phyloP scores from a whole-genome alignment of 1,284 basidiomycete genomes.

The Dichomitus squalens region DNA sequence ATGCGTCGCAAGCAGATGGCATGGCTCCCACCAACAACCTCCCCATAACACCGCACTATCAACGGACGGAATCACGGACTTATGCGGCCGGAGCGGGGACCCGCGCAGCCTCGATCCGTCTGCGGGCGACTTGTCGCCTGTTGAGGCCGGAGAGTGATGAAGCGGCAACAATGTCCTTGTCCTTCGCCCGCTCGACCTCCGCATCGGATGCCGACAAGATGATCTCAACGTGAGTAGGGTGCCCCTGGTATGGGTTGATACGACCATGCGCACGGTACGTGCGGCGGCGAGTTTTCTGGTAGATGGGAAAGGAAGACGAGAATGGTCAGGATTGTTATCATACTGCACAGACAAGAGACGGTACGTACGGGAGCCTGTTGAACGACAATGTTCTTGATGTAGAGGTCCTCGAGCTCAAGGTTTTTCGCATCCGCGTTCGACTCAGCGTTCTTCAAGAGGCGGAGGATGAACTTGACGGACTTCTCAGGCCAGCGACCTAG shows the following conservation, averaged over 20 bases:
- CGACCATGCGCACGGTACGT: conserved; percentile 99
- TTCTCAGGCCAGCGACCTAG: conserved; percentile 99
- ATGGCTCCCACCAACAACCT: conserved; percentile 19
- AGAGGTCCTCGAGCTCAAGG: conserved; percentile 89
- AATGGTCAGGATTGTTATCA: neutral
- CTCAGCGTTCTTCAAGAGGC: conserved; percentile 98
- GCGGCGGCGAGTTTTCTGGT: conserved; percentile 96
- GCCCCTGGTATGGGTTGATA: conserved; percentile 90
- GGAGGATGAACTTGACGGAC: conserved; percentile 94
- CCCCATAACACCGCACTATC: conserved; percentile 10
- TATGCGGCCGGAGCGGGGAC: conserved; percentile 8
- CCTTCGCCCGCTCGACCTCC: conserved; percentile 89
- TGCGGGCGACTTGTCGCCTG: conserved; percentile 81
- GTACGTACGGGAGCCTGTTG: conserved; percentile 92
- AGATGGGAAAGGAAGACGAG: neutral
- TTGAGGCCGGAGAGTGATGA: conserved; percentile 66
- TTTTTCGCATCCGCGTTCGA: conserved; percentile 99
- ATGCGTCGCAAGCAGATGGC: conserved; percentile 23
- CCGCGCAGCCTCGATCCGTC: conserved; percentile 80
- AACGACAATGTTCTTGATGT: conserved; percentile 97
- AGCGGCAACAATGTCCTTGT: conserved; percentile 62
- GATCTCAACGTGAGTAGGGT: conserved; percentile 95
- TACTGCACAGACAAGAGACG: neutral
- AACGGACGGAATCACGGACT: neutral
- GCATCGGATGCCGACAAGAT: conserved; percentile 80